Percentiles rank a stretch among this genome's conserved stretches.
Conservation (phyloP, 768 basidiomycete species). For the Serendipita sp. region DNA sequence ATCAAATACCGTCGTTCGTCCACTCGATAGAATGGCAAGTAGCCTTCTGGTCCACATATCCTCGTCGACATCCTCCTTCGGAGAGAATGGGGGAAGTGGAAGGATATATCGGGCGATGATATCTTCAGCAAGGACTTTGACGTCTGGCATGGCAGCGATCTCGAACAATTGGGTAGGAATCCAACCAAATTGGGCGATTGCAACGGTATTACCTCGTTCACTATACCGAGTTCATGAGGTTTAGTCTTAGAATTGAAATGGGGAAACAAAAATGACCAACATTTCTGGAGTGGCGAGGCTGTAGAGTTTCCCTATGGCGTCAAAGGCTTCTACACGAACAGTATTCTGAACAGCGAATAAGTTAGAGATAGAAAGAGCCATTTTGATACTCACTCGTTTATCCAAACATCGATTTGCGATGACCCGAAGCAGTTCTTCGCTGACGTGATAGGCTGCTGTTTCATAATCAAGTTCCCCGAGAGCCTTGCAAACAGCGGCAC, state of each 20-base stretch:
- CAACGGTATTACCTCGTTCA: slow-evolving; percentile 59
- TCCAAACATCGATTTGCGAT: slow-evolving; percentile 65
- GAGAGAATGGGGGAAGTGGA: slow-evolving; percentile 42
- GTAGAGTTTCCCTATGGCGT: slow-evolving; percentile 61
- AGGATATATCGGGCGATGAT: slow-evolving; percentile 61
- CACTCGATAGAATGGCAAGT: slow-evolving; percentile 44
- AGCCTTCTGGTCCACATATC: slow-evolving; percentile 72
- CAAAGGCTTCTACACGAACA: slow-evolving; percentile 48
- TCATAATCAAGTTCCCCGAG: slow-evolving; percentile 84
- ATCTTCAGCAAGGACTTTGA: slow-evolving; percentile 46
- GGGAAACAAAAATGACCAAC: slow-evolving; percentile 29
- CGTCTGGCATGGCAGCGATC: slow-evolving; percentile 38
- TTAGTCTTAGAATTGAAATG: neutral
- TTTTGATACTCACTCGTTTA: slow-evolving; percentile 47
- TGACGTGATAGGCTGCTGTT: slow-evolving; percentile 68
- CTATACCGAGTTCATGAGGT: slow-evolving; percentile 25
- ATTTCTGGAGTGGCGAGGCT: slow-evolving; percentile 77
- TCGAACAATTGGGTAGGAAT: slow-evolving; percentile 57
- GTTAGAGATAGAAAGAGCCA: neutral
- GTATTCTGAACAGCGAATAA: slow-evolving; percentile 14
- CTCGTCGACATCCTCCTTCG: slow-evolving; percentile 39
- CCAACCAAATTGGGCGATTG: slow-evolving; percentile 76
- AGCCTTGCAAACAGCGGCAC: slow-evolving; percentile 66
- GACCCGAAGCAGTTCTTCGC: slow-evolving; percentile 38
- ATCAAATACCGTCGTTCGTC: slow-evolving; percentile 32